phyloP scores from a whole-genome alignment of 108 stramenopile species.

The Nannochloropsis oceanica region DNA sequence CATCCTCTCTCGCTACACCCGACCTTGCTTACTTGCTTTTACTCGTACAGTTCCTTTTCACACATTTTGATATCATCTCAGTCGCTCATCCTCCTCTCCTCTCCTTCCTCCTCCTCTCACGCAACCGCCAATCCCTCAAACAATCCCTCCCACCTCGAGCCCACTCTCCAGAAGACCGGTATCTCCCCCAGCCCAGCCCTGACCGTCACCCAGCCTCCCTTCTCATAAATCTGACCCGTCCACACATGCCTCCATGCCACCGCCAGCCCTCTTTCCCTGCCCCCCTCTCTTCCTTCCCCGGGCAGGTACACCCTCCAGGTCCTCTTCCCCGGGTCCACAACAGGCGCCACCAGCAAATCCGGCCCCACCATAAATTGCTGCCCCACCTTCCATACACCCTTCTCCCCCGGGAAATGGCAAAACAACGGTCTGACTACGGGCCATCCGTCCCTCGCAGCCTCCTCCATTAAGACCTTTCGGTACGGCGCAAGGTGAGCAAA shows the following conservation, averaged over 20 bases:
- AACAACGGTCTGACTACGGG: constrained; percentile 44
- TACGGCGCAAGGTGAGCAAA: constrained; percentile 37
- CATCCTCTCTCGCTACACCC: too few species aligned
- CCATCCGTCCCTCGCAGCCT: constrained; percentile 35
- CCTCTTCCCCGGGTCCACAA: not conserved
- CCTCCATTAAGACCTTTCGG: constrained; percentile 29
- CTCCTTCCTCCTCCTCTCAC: not conserved
- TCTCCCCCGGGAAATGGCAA: constrained; percentile 28
- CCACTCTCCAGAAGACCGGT: not conserved
- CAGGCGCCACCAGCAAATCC: not conserved
- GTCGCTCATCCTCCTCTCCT: too few species aligned
- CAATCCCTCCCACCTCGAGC: not conserved
- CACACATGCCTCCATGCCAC: not conserved
- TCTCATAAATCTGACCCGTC: not conserved
- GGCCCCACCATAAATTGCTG: not conserved
- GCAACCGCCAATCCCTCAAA: not conserved
- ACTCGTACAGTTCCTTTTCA: too few species aligned
- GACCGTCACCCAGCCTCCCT: not conserved
- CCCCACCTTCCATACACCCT: not conserved
- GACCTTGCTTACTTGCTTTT: too few species aligned
- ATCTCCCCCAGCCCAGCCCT: not conserved
- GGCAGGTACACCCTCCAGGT: not conserved
- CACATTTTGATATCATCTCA: too few species aligned
- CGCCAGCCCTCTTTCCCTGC: too few species aligned
- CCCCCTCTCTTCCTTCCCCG: not conserved